Evolutionary conservation across 495 filamentous ascomycete genomes (phyloP), one percentile per base, ranked within the genome.

Genomic region (Astrocystis sublimbata): DNA sequence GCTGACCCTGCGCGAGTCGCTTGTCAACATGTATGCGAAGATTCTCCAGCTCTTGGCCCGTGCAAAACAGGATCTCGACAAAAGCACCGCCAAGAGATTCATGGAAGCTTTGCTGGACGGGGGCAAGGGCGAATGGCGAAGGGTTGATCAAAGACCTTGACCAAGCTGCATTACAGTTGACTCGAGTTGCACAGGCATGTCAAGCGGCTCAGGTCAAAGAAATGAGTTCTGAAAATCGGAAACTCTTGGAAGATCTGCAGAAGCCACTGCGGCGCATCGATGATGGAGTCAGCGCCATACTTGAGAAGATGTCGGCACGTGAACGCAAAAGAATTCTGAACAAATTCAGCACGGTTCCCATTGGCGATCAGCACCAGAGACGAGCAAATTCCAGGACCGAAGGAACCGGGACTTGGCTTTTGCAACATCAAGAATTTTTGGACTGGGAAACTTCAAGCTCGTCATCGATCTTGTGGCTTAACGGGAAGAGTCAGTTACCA

Each of bases 391-490:
- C 1, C 19, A 50, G 26, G 26, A 50, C 13, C 19, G 26, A 31
- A 7, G 52, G 58, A 28, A 67, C 61, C 9, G 60, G 65, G 2
- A 52, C 31, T 57, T 67, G 65, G 65, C 45, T 67, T 33, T 28
- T 67, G 6, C 30, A 36, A 5, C 54, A 67, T 24, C 36, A 51
- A 8, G 19, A 28, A n/a, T 64, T 45, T 42, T 36, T 6, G n/a
- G 61, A 64, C 23, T 67, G 65, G 65, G 36, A 64, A 52, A 43
- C 36, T 26, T 36, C 54, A 49, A 64, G 55, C 42, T 58, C 53
- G 2, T 50, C 46, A 2, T 51, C 53, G 4, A 54, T 64, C 19
- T 50, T 67, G 26, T 67, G 65, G 65, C 49, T 67, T 6, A 35
- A 40, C 19, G 65, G 61, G 1, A 43, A 38, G 35, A 41, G 64